These are phyloP conservation scores for Phtheirospermum japonicum DNA, from an alignment of 257 asterid species.

Conservation along the genomic window DNA sequence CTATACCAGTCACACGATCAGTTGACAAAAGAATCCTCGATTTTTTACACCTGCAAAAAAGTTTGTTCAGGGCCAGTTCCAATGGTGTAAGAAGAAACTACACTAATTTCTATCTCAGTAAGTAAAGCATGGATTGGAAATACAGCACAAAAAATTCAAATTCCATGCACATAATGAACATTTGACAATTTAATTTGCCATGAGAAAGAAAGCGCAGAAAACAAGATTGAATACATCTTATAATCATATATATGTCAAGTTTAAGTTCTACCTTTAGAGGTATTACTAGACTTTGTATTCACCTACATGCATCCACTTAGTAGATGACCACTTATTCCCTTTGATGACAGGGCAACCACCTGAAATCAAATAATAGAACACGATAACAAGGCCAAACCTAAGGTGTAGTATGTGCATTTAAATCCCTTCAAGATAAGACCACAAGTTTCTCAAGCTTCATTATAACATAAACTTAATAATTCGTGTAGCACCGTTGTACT, in stretches of 20 bases:
- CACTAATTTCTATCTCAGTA: no score
- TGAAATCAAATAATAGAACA: conserved; percentile 29
- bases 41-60: conserved; percentile 29
- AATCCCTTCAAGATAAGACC: no score
- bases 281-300: conserved; percentile 42
- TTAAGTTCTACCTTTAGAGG: conserved; percentile 26
- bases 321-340: conserved; percentile 62
- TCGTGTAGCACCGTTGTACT: neutral
- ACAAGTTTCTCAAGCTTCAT: no score
- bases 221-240: neutral
- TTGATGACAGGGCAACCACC: conserved; percentile 64
- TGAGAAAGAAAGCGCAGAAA: neutral
- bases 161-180: no score
- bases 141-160: no score
- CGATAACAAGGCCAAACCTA: no score
- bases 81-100: no score
- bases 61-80: neutral
- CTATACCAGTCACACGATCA: neutral
- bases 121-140: neutral
- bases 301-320: conserved; percentile 59
- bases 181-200: no score
- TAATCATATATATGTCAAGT: neutral
- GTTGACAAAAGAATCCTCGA: neutral
- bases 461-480: no score
- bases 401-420: no score